Evolutionary conservation across 148 eudicot genomes (phyloP), one percentile per base, ranked within the genome.

Genomic region (Limonium bicolor): DNA sequence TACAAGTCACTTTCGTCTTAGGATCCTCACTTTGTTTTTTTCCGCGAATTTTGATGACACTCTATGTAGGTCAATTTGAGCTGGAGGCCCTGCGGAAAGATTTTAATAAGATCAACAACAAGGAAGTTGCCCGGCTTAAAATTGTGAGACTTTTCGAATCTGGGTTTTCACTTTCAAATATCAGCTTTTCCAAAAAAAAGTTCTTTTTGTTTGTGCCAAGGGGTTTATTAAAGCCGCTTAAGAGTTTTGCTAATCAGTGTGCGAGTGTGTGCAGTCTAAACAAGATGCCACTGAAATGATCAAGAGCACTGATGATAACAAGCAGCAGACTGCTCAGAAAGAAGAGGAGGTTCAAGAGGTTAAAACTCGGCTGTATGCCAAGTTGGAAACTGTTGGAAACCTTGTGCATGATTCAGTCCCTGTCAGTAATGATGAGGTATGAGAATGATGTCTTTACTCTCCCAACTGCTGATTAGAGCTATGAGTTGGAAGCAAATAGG

Each of bases 351-450:
- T 77, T 50, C 67, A 69, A 42, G 97, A 72, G 66, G 74, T 80
- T 60, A 56, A 56, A 27, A 54, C 64, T 20, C 68, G 59, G 27
- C 45, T 83, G 53, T 48, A 69, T 63, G 70, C 83, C 15, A 80
- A 68, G 48, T 63, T 83, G 62, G 68, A 68, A 51, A 26, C 48
- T 27, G 74, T 88, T 42, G 97, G 97, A 37, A 88, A 88, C 57
- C 79, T 88, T 42, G 73, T 88, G 51, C 97, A 88, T 63, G 92
- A 88, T 66, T 72, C 94, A 18, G 97, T 88, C 44, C 97, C 86
- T 36, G 56, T 83, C 26, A 60, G 64, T 69, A 56, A 77, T 18
- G 81, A 88, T 62, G 97, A 88, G 94, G 97, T 88, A 55, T 48
- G 51, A 9, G 21, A 23, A 36, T 27, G 31, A n/a, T 28, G 22